Evolutionary conservation across 768 basidiomycete genomes (phyloP).

Genomic region (Phanerodontia chrysosporium): DNA sequence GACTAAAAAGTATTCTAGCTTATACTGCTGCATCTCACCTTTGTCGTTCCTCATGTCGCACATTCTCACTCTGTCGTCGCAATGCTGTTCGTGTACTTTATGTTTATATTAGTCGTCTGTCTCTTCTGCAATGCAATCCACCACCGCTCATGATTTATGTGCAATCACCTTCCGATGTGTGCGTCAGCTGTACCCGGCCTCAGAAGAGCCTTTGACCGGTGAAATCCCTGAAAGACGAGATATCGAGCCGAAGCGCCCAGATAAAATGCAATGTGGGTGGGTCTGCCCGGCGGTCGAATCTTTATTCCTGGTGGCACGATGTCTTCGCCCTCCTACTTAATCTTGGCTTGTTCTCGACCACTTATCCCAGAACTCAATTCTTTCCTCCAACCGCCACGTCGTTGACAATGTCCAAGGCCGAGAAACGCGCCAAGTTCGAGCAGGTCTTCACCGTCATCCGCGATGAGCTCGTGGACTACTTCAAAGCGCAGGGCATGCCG

Average conservation of each 20-base stretch:
- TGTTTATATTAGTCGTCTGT: slow-evolving; percentile 3
- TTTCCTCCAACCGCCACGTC: background rate
- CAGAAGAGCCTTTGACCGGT: no score
- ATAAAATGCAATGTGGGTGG: background rate
- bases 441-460: slow-evolving; percentile 66
- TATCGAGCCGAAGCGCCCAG: background rate
- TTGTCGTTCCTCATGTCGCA: background rate
- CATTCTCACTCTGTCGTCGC: background rate
- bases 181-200: no score
- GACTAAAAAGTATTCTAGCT: slow-evolving; percentile 13
- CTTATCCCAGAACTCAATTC: background rate
- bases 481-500: slow-evolving; percentile 74
- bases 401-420: slow-evolving; percentile 13
- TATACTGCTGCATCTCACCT: slow-evolving; percentile 5
- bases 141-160: slow-evolving; percentile 2
- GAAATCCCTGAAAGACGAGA: no score
- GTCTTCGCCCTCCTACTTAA: background rate
- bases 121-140: background rate
- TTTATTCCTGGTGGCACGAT: background rate
- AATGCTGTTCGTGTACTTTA: background rate
- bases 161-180: no score
- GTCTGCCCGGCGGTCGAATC: slow-evolving; percentile 2
- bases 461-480: slow-evolving; percentile 70
- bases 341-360: background rate
- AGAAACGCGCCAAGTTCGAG: slow-evolving; percentile 56